Evolutionary conservation across 164 flowering plant species (phyloP).

Genomic region (Aristolochia contorta): DNA sequence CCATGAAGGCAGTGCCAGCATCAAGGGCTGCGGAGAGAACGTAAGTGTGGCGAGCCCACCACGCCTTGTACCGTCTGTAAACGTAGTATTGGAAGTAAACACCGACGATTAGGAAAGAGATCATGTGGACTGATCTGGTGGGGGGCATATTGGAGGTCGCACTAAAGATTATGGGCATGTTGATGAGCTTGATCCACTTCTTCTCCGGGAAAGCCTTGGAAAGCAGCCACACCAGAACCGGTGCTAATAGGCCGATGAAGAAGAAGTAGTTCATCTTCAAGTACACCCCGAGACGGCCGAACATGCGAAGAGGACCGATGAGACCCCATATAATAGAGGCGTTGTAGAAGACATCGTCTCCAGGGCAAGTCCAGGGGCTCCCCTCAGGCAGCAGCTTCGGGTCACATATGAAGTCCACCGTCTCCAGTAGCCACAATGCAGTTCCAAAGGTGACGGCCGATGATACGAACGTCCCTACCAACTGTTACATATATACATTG

Average conservation of each 20-base stretch:
- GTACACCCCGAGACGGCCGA: constrained; percentile 15
- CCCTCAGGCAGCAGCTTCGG: constrained; percentile 11
- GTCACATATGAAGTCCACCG: constrained; percentile 17
- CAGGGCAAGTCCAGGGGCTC: constrained; percentile 27
- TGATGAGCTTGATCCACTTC: constrained; percentile 45
- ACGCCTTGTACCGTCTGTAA: constrained; percentile 28
- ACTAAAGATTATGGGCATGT: constrained; percentile 46
- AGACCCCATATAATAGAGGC: constrained; percentile 24
- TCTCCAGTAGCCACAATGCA: constrained; percentile 18
- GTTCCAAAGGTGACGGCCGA: constrained; percentile 13
- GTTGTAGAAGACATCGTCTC: constrained; percentile 18
- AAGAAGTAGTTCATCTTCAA: constrained; percentile 6
- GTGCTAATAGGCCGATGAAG: constrained; percentile 1
- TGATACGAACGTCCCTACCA: constrained; percentile 18
- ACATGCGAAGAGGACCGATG: constrained; percentile 17
- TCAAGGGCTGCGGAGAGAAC: constrained; percentile 54
- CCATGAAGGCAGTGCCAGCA: constrained; percentile 62
- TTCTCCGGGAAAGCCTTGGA: constrained; percentile 10
- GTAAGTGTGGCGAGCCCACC: constrained; percentile 72
- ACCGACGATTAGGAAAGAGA: constrained; percentile 38
- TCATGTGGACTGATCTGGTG: constrained; percentile 35
- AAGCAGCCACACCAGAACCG: constrained; percentile 5
- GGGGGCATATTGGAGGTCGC: constrained; percentile 38
- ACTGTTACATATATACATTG: too few species aligned
- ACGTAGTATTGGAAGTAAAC: constrained; percentile 38